Percentiles rank a stretch among this genome's conserved stretches.
Evolutionary conservation across 345 rosid genomes (phyloP).

Genomic region (Populus tremula): DNA sequence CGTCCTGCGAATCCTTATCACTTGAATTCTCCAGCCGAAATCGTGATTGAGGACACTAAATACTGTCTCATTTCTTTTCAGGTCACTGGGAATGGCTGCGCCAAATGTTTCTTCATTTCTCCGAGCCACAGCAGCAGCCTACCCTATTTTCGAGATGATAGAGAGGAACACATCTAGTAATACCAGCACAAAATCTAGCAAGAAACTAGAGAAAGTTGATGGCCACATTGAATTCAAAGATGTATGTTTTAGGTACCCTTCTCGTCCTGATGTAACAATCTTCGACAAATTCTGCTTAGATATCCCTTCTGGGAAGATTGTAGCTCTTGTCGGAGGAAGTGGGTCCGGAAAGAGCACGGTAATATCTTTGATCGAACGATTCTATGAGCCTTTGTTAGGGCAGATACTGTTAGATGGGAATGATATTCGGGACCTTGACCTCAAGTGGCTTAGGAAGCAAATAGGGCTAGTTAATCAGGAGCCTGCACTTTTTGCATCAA

Average conservation of each 20-base stretch:
- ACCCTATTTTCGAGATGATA: slow-evolving; percentile 90
- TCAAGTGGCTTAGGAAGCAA: slow-evolving; percentile 82
- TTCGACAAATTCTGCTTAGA: slow-evolving; percentile 54
- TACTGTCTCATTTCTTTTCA: slow-evolving; percentile 23
- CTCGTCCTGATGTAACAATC: slow-evolving; percentile 72
- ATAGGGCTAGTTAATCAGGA: slow-evolving; percentile 94
- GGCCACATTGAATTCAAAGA: slow-evolving; percentile 80
- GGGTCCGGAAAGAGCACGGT: slow-evolving; percentile 96
- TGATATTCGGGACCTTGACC: slow-evolving; percentile 57
- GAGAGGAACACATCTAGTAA: slow-evolving; percentile 66
- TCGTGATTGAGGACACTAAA: background rate
- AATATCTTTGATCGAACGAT: slow-evolving; percentile 86
- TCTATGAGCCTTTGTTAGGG: slow-evolving; percentile 80
- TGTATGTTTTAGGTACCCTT: slow-evolving; percentile 71
- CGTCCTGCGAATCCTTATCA: background rate
- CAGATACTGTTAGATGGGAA: slow-evolving; percentile 62
- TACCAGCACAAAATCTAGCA: slow-evolving; percentile 51
- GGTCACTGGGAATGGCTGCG: slow-evolving; percentile 93
- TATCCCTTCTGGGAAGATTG: slow-evolving; percentile 78
- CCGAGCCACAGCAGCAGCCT: slow-evolving; percentile 83
- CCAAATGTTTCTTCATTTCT: slow-evolving; percentile 81
- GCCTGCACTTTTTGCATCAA: slow-evolving; percentile 86
- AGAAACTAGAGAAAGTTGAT: slow-evolving; percentile 51
- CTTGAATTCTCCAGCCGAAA: background rate
- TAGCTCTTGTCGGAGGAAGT: slow-evolving; percentile 95